A percentile compares a stretch with the other conserved stretches of the same genome.
Conservation (phyloP, 495 filamentous ascomycete species). For the Xylaria telfairii region DNA sequence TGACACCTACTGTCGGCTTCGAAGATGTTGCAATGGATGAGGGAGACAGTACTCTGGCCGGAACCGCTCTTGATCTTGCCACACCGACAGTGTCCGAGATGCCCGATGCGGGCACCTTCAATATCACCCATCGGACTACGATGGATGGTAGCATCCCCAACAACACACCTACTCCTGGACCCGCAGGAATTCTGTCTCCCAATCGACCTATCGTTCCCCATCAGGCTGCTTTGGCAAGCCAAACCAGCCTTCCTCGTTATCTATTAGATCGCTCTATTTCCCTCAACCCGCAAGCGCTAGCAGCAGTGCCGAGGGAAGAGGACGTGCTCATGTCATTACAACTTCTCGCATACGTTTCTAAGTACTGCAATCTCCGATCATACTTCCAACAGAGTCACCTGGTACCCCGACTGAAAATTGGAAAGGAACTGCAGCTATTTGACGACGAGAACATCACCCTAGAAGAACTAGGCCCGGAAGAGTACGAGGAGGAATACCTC, state of each 20-base stretch:
- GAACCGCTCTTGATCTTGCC: constrained; percentile 73
- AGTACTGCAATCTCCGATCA: constrained; percentile 93
- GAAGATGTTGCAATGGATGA: constrained; percentile 79
- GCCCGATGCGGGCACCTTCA: constrained; percentile 87
- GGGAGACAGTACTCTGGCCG: constrained; percentile 77
- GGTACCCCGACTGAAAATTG: constrained; percentile 90
- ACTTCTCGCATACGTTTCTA: constrained; percentile 95
- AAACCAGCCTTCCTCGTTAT: constrained; percentile 70
- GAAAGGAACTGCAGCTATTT: constrained; percentile 77
- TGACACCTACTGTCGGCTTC: constrained; percentile 80
- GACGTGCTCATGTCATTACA: constrained; percentile 99
- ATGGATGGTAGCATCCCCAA: constrained; percentile 90
- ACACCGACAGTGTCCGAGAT: constrained; percentile 81
- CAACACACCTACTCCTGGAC: constrained; percentile 56
- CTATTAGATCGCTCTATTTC: constrained; percentile 72
- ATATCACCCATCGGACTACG: constrained; percentile 89
- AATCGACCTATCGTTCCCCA: constrained; percentile 76
- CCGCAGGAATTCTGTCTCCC: constrained; percentile 76
- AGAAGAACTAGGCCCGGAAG: constrained; percentile 53
- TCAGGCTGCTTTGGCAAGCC: constrained; percentile 69
- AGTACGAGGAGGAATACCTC: constrained; percentile 86
- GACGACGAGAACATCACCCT: constrained; percentile 63
- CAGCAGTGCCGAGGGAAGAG: constrained; percentile 92
- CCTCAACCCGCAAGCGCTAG: constrained; percentile 70
- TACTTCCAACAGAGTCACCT: constrained; percentile 96